Evolutionary conservation across 768 basidiomycete species (phyloP).

Genomic region (Suillus variegatus): DNA sequence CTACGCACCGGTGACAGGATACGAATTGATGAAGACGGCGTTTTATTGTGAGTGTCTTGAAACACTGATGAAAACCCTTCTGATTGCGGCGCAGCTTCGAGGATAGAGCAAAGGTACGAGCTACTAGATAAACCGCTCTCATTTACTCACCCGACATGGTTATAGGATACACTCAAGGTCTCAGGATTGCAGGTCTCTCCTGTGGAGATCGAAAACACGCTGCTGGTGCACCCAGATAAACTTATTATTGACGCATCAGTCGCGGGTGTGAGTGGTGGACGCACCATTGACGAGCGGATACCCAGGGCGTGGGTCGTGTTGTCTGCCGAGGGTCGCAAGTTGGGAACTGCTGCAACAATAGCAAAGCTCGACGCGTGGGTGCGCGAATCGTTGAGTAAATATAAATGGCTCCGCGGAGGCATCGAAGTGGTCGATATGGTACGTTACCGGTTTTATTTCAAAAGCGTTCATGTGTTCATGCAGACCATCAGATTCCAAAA

Average conservation of each 20-base stretch:
- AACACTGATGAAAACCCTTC: neutral
- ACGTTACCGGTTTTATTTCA: constrained; percentile 19
- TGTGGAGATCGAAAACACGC: constrained; percentile 69
- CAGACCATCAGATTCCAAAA: constrained; percentile 60
- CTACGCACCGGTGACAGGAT: constrained; percentile 74
- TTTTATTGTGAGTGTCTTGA: constrained; percentile 57
- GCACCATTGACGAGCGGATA: constrained; percentile 69
- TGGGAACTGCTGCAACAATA: constrained; percentile 43
- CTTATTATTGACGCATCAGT: constrained; percentile 69
- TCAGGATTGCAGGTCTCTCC: constrained; percentile 83
- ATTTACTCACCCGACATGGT: neutral
- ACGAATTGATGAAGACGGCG: constrained; percentile 56
- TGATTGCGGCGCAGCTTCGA: constrained; percentile 50
- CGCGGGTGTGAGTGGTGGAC: constrained; percentile 72
- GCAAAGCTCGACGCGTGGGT: constrained; percentile 61
- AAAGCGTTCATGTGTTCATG: constrained; percentile 1
- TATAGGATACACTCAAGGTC: constrained; percentile 76
- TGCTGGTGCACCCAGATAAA: constrained; percentile 60
- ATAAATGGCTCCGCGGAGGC: constrained; percentile 78
- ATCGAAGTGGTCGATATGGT: constrained; percentile 67
- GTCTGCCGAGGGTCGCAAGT: constrained; percentile 50
- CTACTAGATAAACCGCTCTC: constrained; percentile 20
- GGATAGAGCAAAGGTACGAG: constrained; percentile 69
- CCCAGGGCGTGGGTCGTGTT: constrained; percentile 82
- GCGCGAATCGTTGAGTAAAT: constrained; percentile 63